Base-by-base conservation (phyloP, 441 rosid species). In the Erysimum pusillum region DNA sequence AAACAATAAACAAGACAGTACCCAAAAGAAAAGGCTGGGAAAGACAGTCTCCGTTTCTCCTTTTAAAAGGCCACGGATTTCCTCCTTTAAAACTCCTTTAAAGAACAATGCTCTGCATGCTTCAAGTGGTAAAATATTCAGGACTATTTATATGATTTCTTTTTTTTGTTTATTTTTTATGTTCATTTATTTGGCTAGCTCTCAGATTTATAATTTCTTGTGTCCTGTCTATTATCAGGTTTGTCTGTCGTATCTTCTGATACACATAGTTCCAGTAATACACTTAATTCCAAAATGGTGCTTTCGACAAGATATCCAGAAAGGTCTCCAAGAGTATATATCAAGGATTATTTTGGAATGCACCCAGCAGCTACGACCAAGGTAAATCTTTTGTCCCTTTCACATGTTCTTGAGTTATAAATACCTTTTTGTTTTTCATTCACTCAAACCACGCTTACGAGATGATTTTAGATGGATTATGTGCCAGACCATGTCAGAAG, bases 11-110 rank as follows among this genome's bases (percentile, higher is more conserved):
- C 79, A 66, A 71, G 74, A 49, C 79, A 63, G 64, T 57, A 51
- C 49, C 46, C 85, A 80, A 67, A 83, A 80, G 80, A 85, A 72
- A 80, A 82, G 81, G 71, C 48, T 76, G 52, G 85, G 83, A 66
- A 75, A 67, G 65, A 45, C 76, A 67, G 66, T 52, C 69, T 88
- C 82, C 35, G 52, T 76, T 54, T 82, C 97, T 73, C 91, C 94
- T 68, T 96, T 91, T 82, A 96, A 93, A 87, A 90, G 79, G 84
- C 98, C 99, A 14, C 89, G 97, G 59, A 85, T 69, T 83, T 86
- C 94, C 58, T 83, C 86, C 69, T 87, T 87, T 77, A 82, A 79
- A 31, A 73, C 92, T 61, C 94, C 98, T 75, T 75, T 87, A 83
- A 86, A 81, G 76, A 84, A 70, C 62, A 85, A 80, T 81, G 35